A percentile compares a stretch with the other conserved stretches of the same genome.
These are phyloP conservation scores for Botrytis elliptica DNA, from an alignment of 2,329 filamentous ascomycete genomes.

Conservation along the genomic window DNA sequence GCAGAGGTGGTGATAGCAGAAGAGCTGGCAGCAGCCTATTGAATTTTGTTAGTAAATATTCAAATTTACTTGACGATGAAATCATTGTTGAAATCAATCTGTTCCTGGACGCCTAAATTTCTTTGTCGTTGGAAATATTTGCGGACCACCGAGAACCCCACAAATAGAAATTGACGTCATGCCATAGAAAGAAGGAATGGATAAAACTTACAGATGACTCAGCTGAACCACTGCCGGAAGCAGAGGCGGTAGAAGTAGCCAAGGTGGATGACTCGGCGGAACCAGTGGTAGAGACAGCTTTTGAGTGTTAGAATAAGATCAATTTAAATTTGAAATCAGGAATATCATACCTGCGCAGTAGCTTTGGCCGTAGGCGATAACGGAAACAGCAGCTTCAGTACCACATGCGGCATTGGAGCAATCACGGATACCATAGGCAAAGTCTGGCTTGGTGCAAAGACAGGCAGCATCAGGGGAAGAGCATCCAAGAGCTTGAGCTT, in stretches of 20 bases:
- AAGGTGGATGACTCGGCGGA: constrained; percentile 22
- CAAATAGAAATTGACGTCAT: constrained; percentile 2
- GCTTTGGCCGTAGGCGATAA: constrained; percentile 34
- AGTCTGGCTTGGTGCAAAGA: constrained; percentile 47
- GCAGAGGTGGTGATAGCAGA: constrained; percentile 31
- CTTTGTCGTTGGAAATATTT: not conserved
- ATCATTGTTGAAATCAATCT: constrained; percentile 1
- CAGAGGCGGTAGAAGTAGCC: constrained; percentile 15
- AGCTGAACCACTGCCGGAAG: constrained; percentile 4
- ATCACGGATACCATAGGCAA: constrained; percentile 48
- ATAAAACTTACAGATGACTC: constrained; percentile 16
- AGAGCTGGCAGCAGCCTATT: constrained; percentile 18
- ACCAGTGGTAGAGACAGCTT: constrained; percentile 5
- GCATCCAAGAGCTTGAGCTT: constrained; percentile 45
- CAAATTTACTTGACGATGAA: not conserved
- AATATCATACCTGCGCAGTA: constrained; percentile 36
- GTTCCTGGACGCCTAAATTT: not conserved
- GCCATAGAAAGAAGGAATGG: not conserved
- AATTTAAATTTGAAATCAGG: not conserved
- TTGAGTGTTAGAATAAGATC: not conserved
- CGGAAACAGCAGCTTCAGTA: constrained; percentile 30
- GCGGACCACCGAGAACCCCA: not conserved
- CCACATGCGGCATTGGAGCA: constrained; percentile 46
- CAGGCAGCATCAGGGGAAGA: constrained; percentile 40
- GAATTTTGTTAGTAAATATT: constrained; percentile 11